Conservation (phyloP, 257 asterid species). For the Nicotiana benthamiana region DNA sequence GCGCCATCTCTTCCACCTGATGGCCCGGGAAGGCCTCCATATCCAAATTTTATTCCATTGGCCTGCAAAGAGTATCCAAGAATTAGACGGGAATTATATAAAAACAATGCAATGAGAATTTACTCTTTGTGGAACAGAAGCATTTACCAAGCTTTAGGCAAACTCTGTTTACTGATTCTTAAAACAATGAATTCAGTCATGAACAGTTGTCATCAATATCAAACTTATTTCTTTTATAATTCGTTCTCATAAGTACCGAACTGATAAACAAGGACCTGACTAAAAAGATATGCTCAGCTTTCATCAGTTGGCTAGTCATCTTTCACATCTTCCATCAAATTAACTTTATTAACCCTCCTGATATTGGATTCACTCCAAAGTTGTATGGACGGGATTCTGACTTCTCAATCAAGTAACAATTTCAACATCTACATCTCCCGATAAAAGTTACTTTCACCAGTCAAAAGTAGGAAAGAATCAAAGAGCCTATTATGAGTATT, state of each 20-base stretch:
- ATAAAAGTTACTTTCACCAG: background rate
- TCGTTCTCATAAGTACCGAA: background rate
- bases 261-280: background rate
- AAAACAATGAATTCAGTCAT: background rate
- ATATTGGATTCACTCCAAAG: background rate
- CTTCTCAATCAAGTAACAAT: background rate
- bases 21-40: conserved; percentile 14
- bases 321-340: background rate
- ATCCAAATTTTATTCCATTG: conserved; percentile 16
- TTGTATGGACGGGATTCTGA: background rate
- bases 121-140: background rate
- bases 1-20: conserved; percentile 18
- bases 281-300: background rate
- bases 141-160: background rate
- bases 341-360: background rate
- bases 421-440: background rate
- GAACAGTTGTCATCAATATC: background rate
- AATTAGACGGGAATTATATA: background rate
- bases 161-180: background rate
- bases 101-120: background rate
- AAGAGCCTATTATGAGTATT: background rate
- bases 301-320: background rate
- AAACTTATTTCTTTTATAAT: no score
- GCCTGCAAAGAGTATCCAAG: conserved; percentile 6
- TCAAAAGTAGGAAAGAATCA: background rate